These are phyloP conservation scores for Cyberlindnera lachancei DNA, from an alignment of 805 yeast species.

Conservation along the genomic window DNA sequence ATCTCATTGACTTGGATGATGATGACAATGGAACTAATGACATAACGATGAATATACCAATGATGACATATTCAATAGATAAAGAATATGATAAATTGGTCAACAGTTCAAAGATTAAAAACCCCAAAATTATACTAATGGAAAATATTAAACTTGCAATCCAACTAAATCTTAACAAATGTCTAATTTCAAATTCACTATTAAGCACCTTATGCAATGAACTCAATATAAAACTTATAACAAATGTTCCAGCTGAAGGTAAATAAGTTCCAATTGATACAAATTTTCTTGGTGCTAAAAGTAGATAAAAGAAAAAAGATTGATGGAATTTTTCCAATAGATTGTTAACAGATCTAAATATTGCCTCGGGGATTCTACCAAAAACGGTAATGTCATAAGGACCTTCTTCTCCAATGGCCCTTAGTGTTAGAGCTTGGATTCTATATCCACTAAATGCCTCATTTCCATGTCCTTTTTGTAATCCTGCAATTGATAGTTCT, in stretches of 20 bases:
- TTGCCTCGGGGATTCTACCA: constrained; percentile 84
- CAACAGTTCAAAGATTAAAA: constrained; percentile 16
- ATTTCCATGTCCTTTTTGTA: constrained; percentile 56
- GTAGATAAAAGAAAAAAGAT: constrained; percentile 85
- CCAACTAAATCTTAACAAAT: constrained; percentile 3
- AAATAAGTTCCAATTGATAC: constrained; percentile 92
- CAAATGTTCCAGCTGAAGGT: constrained; percentile 73
- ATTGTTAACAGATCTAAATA: constrained; percentile 84
- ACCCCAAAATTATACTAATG: constrained; percentile 18
- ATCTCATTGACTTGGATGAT: no score
- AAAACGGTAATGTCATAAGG: constrained; percentile 78
- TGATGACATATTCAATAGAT: constrained; percentile 6
- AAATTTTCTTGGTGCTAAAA: constrained; percentile 70
- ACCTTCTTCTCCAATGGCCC: constrained; percentile 55
- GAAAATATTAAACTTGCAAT: constrained; percentile 19
- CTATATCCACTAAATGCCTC: constrained; percentile 97
- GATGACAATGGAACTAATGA: constrained; percentile 18
- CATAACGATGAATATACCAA: constrained; percentile 11
- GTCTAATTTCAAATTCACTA: constrained; percentile 12
- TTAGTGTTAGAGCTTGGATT: constrained; percentile 79
- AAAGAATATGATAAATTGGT: constrained; percentile 12
- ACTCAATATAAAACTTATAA: constrained; percentile 61
- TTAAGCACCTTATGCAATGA: constrained; percentile 52
- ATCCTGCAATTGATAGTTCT: constrained; percentile 64
- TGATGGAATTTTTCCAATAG: constrained; percentile 94